These are phyloP conservation scores for Naganishia kalamii DNA, from an alignment of 768 basidiomycete genomes.

Conservation along the genomic window DNA sequence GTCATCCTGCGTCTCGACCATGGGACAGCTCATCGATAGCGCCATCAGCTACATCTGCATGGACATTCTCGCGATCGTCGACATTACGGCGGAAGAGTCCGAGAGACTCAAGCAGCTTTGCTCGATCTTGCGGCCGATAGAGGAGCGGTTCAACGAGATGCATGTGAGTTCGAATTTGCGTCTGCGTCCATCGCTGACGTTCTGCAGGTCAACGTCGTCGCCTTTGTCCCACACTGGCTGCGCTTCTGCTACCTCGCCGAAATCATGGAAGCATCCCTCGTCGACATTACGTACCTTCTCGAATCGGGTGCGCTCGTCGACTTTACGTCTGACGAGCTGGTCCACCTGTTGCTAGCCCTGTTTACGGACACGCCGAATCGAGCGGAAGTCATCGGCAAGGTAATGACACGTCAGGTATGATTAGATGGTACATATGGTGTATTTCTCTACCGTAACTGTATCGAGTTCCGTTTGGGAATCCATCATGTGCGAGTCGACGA, in stretches of 20 bases:
- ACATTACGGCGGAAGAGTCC: constrained; percentile 84
- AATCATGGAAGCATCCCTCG: constrained; percentile 82
- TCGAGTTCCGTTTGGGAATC: not conserved
- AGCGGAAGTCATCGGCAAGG: constrained; percentile 70
- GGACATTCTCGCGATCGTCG: constrained; percentile 67
- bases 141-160: constrained; percentile 65
- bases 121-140: constrained; percentile 67
- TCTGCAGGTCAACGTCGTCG: constrained; percentile 60
- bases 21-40: constrained; percentile 66
- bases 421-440: constrained; percentile 4
- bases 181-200: not conserved
- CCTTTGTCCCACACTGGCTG: constrained; percentile 86
- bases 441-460: not conserved
- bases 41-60: constrained; percentile 62
- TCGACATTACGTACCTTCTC: constrained; percentile 84
- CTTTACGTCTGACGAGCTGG: constrained; percentile 76
- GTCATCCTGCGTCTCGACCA: constrained; percentile 63
- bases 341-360: constrained; percentile 70
- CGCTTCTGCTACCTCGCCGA: constrained; percentile 93
- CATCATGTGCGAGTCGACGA: constrained; percentile 2
- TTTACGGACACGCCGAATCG: constrained; percentile 81
- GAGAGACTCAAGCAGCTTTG: constrained; percentile 75
- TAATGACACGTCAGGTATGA: constrained; percentile 39
- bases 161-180: constrained; percentile 48
- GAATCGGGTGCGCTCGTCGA: constrained; percentile 85